Percentiles rank a stretch among this genome's conserved stretches.
phyloP scores from a whole-genome alignment of 2,329 filamentous ascomycete species.

The Venturia aucupariae region DNA sequence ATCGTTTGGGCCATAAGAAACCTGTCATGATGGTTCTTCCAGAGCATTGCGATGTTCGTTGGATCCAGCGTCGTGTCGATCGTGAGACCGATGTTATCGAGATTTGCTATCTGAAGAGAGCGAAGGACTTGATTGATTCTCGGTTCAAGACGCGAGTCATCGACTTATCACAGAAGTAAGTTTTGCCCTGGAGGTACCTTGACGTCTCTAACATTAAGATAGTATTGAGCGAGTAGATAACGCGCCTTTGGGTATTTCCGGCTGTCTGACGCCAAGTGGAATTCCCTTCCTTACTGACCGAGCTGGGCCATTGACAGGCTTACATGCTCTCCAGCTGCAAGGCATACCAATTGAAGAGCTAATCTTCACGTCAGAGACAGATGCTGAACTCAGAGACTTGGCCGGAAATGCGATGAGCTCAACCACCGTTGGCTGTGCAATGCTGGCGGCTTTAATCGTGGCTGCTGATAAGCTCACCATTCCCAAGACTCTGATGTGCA shows the following conservation, averaged over 20 bases:
- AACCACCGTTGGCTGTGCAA: slow-evolving; percentile 57
- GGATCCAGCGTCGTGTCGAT: slow-evolving; percentile 42
- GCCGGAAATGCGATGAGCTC: slow-evolving; percentile 75
- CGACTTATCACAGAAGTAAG: slow-evolving; percentile 59
- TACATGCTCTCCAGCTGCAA: slow-evolving; percentile 57
- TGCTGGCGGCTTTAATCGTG: slow-evolving; percentile 49
- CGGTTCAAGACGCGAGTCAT: slow-evolving; percentile 47
- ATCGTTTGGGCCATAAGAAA: background rate
- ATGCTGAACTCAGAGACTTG: slow-evolving; percentile 53
- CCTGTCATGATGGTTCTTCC: background rate
- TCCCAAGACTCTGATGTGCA: too few species aligned
- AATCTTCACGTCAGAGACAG: slow-evolving; percentile 52
- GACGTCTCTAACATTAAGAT: background rate
- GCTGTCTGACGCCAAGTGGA: slow-evolving; percentile 60
- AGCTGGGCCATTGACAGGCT: slow-evolving; percentile 51
- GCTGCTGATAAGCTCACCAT: slow-evolving; percentile 14
- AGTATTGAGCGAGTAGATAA: slow-evolving; percentile 48
- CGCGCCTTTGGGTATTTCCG: slow-evolving; percentile 46
- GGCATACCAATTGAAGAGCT: slow-evolving; percentile 57
- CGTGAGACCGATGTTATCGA: slow-evolving; percentile 61
- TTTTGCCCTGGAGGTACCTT: background rate
- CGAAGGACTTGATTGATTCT: slow-evolving; percentile 44
- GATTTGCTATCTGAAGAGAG: slow-evolving; percentile 46
- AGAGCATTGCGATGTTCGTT: slow-evolving; percentile 39
- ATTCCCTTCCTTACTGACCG: slow-evolving; percentile 52